A percentile compares a stretch with the other conserved stretches of the same genome.
These are phyloP conservation scores for Scheffersomyces ergatensis DNA, from an alignment of 805 yeast genomes.

Conservation along the genomic window DNA sequence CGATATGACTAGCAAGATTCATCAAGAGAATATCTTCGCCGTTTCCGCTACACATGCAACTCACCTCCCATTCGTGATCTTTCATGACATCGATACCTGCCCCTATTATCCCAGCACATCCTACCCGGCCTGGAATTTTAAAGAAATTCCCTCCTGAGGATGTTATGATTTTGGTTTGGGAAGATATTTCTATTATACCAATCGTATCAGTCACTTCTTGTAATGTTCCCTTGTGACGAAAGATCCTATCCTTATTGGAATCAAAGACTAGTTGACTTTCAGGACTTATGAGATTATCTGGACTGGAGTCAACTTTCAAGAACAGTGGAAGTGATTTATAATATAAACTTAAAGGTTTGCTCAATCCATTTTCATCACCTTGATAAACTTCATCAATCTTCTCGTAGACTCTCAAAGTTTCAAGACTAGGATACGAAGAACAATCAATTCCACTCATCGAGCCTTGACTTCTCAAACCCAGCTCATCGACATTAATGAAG, in stretches of 20 bases:
- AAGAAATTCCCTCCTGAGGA: conserved; percentile 58
- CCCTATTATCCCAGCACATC: conserved; percentile 54
- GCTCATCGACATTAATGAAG: conserved; percentile 16
- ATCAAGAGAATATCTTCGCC: conserved; percentile 53
- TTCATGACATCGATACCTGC: conserved; percentile 33
- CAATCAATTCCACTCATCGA: conserved; percentile 14
- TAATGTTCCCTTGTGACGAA: conserved; percentile 1
- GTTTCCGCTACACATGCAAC: conserved; percentile 49
- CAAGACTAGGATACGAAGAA: conserved; percentile 25
- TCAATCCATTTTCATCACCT: conserved; percentile 20
- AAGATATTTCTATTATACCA: conserved; percentile 31
- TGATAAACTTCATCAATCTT: conserved; percentile 19
- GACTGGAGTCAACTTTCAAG: neutral
- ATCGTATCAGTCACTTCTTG: conserved; percentile 40
- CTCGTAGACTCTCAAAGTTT: conserved; percentile 19
- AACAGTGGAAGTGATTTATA: neutral
- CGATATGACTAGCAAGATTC: conserved; percentile 35
- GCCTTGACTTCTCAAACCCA: conserved; percentile 10
- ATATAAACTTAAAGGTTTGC: conserved; percentile 23
- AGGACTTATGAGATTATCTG: conserved; percentile 1
- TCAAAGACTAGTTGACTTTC: conserved; percentile 6
- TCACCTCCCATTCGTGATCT: conserved; percentile 17
- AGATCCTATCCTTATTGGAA: conserved; percentile 6
- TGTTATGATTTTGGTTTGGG: conserved; percentile 21
- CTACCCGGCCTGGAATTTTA: conserved; percentile 48